A percentile compares a stretch with the other conserved stretches of the same genome.
Evolutionary conservation across 2,329 filamentous ascomycete species (phyloP).

Genomic region (Monosporascus sp.): DNA sequence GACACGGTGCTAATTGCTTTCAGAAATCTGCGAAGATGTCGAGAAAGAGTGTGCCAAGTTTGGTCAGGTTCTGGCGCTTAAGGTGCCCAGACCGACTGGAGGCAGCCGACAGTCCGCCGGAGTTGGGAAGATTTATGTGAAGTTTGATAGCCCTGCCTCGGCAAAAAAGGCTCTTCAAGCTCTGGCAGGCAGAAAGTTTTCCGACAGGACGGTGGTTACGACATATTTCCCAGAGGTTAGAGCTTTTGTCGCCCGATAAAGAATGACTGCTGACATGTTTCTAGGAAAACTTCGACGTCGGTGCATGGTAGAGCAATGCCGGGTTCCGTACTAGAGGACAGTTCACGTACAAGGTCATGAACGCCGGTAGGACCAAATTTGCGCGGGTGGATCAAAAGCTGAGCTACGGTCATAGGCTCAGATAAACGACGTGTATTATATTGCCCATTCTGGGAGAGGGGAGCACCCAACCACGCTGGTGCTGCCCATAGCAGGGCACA

Average conservation of each 20-base stretch:
- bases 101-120: conserved; percentile 79
- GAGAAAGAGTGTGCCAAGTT: conserved; percentile 90
- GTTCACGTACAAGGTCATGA: background rate
- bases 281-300: conserved; percentile 90
- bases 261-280: conserved; percentile 25
- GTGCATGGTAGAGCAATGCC: conserved; percentile 63
- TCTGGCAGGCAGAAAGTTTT: conserved; percentile 93
- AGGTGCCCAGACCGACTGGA: conserved; percentile 82
- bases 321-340: background rate
- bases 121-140: conserved; percentile 97
- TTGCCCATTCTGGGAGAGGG: background rate
- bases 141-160: conserved; percentile 73
- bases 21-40: conserved; percentile 96
- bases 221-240: conserved; percentile 92
- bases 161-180: conserved; percentile 80
- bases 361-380: background rate
- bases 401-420: background rate
- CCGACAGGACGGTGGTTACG: conserved; percentile 90
- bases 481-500: background rate
- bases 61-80: conserved; percentile 78
- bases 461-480: background rate
- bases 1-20: conserved; percentile 28
- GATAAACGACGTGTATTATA: background rate
- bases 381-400: background rate
- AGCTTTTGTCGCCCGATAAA: conserved; percentile 1